These are phyloP conservation scores for Penicillium lividum DNA, from an alignment of 495 filamentous ascomycete genomes.

Conservation along the genomic window DNA sequence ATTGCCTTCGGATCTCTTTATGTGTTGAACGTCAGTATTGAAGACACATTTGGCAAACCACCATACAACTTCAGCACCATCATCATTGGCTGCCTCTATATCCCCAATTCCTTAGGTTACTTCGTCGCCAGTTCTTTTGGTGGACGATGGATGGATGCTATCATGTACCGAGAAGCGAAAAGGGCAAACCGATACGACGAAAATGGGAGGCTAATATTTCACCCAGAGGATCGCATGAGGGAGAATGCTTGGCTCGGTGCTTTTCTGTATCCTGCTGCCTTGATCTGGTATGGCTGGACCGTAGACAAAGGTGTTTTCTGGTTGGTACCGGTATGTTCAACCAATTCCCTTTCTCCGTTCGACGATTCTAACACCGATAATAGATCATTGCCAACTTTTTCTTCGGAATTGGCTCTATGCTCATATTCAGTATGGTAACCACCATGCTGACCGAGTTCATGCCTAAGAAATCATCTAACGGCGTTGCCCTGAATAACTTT, in stretches of 20 bases:
- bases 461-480: conserved; percentile 68
- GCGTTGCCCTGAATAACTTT: conserved; percentile 78
- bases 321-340: conserved; percentile 60
- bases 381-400: conserved; percentile 80
- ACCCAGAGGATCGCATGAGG: conserved; percentile 85
- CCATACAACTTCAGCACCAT: conserved; percentile 77
- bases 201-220: conserved; percentile 66
- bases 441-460: conserved; percentile 93
- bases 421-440: conserved; percentile 77
- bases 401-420: conserved; percentile 86
- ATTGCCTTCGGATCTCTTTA: conserved; percentile 84
- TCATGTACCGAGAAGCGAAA: conserved; percentile 82
- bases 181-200: conserved; percentile 71
- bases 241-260: conserved; percentile 88
- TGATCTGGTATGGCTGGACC: conserved; percentile 71
- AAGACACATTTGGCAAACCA: conserved; percentile 66
- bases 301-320: conserved; percentile 57
- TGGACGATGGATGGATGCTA: conserved; percentile 82
- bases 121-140: conserved; percentile 70
- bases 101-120: conserved; percentile 80
- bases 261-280: conserved; percentile 66
- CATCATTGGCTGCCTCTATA: conserved; percentile 78
- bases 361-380: conserved; percentile 7
- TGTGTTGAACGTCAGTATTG: conserved; percentile 82
- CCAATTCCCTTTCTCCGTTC: conserved; percentile 8